A percentile compares a stretch with the other conserved stretches of the same genome.
Conservation (phyloP, 192 early-diverging fungal species). For the Linnemannia hyalina region DNA sequence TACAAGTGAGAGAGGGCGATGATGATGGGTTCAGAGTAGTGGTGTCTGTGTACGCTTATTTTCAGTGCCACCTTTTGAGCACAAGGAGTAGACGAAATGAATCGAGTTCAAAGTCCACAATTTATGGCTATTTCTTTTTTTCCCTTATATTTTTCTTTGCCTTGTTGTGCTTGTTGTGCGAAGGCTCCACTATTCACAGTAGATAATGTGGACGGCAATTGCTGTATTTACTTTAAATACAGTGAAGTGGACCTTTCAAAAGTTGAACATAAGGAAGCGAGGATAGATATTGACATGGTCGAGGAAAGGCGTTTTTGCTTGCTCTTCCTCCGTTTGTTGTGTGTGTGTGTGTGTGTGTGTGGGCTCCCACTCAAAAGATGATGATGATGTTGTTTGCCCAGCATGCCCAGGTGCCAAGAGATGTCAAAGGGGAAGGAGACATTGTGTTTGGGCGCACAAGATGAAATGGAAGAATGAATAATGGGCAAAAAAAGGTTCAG, state of each 20-base stretch:
- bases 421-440: background rate
- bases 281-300: no score
- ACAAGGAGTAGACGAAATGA: background rate
- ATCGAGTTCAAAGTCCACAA: background rate
- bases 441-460: background rate
- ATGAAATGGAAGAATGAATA: background rate
- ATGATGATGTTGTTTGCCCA: background rate
- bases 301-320: background rate
- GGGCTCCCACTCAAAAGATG: background rate
- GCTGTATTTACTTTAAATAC: no score
- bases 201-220: background rate
- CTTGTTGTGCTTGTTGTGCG: background rate
- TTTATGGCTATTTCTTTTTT: background rate
- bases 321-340: background rate
- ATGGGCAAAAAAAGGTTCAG: background rate
- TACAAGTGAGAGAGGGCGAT: conserved; percentile 14
- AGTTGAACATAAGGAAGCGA: no score
- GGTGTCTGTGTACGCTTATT: background rate
- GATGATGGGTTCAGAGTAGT: background rate
- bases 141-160: background rate
- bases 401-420: background rate
- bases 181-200: background rate
- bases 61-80: background rate
- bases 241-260: no score
- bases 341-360: background rate